Conservation (phyloP, 2,329 filamentous ascomycete species). For the Dothideomycetes sp. region DNA sequence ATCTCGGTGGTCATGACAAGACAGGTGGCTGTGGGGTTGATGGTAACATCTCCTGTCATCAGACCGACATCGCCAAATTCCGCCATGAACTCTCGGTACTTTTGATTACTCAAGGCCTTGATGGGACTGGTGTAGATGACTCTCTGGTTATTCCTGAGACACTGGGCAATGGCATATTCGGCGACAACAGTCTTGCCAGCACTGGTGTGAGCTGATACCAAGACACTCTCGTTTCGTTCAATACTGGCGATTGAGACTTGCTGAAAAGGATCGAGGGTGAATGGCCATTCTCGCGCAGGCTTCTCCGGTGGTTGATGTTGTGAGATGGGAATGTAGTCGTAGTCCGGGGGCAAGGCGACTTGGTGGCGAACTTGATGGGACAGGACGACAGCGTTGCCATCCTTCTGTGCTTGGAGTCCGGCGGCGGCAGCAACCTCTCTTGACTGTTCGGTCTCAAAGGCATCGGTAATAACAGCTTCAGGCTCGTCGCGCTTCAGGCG, state of each 20-base stretch:
- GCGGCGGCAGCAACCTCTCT: conserved; percentile 75
- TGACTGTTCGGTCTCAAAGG: conserved; percentile 89
- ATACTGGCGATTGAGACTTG: conserved; percentile 90
- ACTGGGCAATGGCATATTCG: conserved; percentile 96
- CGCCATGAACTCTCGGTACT: conserved; percentile 90
- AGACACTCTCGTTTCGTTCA: conserved; percentile 86
- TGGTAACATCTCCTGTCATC: conserved; percentile 98
- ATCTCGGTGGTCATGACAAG: conserved; percentile 99
- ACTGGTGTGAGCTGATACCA: conserved; percentile 94
- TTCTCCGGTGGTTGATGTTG: conserved; percentile 83
- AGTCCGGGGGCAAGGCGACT: conserved; percentile 86
- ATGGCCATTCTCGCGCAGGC: conserved; percentile 74
- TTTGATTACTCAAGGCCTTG: conserved; percentile 97
- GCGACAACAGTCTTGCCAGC: conserved; percentile 97
- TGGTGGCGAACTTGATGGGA: conserved; percentile 98
- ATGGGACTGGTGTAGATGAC: conserved; percentile 99
- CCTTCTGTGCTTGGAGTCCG: conserved; percentile 52
- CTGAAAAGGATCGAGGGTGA: conserved; percentile 95
- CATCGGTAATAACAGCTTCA: conserved; percentile 78
- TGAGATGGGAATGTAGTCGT: conserved; percentile 77
- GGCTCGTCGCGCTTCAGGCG: conserved; percentile 56
- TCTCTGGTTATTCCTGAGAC: conserved; percentile 90
- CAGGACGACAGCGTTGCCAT: conserved; percentile 63
- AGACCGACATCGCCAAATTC: conserved; percentile 95
- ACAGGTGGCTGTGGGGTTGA: conserved; percentile 96